Evolutionary conservation across 2,329 filamentous ascomycete genomes (phyloP).

Genomic region (Aspergillus sp.): DNA sequence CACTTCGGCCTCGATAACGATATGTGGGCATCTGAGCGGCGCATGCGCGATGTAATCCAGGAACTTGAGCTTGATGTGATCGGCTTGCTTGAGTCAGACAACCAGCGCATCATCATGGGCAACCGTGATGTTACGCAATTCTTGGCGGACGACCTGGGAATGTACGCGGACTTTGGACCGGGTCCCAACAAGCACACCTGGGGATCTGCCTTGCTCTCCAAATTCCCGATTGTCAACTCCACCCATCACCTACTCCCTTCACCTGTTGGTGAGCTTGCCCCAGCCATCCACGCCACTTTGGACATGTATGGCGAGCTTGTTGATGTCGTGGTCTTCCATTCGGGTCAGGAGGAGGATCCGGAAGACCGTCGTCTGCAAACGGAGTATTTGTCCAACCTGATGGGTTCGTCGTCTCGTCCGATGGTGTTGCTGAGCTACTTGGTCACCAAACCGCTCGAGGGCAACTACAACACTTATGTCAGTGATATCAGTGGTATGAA

Average conservation of each 20-base stretch:
- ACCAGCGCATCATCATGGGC: conserved; percentile 98
- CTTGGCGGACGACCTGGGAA: conserved; percentile 91
- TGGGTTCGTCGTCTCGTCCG: conserved; percentile 79
- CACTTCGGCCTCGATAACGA: conserved; percentile 98
- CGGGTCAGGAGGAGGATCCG: conserved; percentile 92
- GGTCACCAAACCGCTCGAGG: conserved; percentile 83
- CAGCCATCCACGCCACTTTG: conserved; percentile 94
- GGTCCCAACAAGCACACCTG: conserved; percentile 99
- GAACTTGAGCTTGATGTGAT: conserved; percentile 97
- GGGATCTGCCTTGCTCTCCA: conserved; percentile 89
- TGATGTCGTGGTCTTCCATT: conserved; percentile 98
- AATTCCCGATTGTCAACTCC: conserved; percentile 96
- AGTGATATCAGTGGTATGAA: conserved; percentile 85
- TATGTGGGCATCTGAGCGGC: conserved; percentile 96
- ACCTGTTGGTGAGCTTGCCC: conserved; percentile 90
- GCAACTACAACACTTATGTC: conserved; percentile 97
- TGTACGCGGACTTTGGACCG: conserved; percentile 97
- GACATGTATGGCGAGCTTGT: conserved; percentile 87
- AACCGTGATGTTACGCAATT: conserved; percentile 96
- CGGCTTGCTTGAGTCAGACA: conserved; percentile 88
- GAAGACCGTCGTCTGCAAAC: conserved; percentile 87
- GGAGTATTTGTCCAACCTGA: conserved; percentile 81
- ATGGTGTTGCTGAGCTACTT: conserved; percentile 87
- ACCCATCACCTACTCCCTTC: conserved; percentile 93
- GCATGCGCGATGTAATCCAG: conserved; percentile 86